Evolutionary conservation across 805 yeast species (phyloP), one percentile per base, ranked within the genome.

Genomic region (Tetrapisispora iriomotensis): DNA sequence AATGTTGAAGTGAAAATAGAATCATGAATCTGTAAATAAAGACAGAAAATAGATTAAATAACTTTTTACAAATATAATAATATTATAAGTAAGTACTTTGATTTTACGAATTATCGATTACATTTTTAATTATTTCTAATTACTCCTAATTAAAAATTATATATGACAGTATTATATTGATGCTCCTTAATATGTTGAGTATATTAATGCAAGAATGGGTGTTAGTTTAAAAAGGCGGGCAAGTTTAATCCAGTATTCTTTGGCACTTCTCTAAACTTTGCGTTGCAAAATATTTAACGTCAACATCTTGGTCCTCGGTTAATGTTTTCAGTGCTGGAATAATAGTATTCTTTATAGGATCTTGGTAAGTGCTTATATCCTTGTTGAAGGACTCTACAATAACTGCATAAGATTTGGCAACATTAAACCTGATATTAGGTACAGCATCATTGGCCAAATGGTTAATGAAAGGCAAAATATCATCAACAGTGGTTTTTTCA

Each of bases 361-460:
- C 53, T 24, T 60, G 49, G 30, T 50, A 53, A 17, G 49, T 45
- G 22, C 43, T 46, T 26, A 46, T 46, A 42, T 56, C 61, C 14
- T 20, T 21, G 13, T 36, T 37, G 43, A 83, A 64, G 13, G 77
- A 68, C 53, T 77, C 74, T 6, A 77, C 78, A 27, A 82, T 68
- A 19, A 70, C 65, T 29, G 75, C 71, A 55, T 82, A 77, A 14
- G 95, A 75, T 62, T 86, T 87, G 20, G 99, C 97, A 46, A 83
- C 86, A 64, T 90, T 92, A 68, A 92, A 92, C 57, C 96, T 75
- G 46, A 92, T 88, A 61, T 92, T 92, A 51, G 99, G 96, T 41
- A 92, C 96, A 8, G 78, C 73, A 64, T 92, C 98, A 30, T 67
- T 70, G 29, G 78, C 70, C 50, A 90, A 69, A 38, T 75, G 77